Percentiles rank a stretch among this genome's conserved stretches.
Evolutionary conservation across 306 rosid species (phyloP).

Genomic region (Medicago lupulina): DNA sequence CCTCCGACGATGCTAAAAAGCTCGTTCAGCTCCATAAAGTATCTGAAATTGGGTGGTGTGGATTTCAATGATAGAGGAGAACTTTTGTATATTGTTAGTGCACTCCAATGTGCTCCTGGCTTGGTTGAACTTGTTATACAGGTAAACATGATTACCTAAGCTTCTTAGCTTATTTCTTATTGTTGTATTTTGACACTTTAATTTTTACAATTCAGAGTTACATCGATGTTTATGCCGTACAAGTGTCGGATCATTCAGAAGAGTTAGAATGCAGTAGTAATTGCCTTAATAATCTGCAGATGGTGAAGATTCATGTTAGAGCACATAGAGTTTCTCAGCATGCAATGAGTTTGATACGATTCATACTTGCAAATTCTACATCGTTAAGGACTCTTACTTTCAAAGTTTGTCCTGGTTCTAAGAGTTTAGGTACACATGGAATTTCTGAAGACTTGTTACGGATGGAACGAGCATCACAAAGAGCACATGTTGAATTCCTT

Average conservation of each 20-base stretch:
- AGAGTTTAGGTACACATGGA: too few relatives aligned
- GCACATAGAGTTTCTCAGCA: background rate
- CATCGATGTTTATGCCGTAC: background rate
- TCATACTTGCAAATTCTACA: background rate
- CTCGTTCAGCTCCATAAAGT: background rate
- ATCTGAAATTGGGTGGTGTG: background rate
- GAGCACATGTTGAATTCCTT: background rate
- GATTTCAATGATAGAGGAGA: background rate
- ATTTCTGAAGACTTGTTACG: background rate
- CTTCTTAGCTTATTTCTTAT: background rate
- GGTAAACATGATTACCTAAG: conserved; percentile 2
- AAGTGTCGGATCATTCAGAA: background rate
- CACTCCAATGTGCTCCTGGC: conserved; percentile 26
- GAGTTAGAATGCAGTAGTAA: background rate
- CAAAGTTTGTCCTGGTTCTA: background rate
- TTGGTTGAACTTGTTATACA: conserved; percentile 17
- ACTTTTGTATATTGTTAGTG: background rate
- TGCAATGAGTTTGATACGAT: background rate
- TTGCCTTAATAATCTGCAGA: background rate
- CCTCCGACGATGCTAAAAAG: background rate
- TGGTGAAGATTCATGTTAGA: too few relatives aligned
- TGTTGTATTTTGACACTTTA: background rate
- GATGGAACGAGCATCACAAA: background rate
- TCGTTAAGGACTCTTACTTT: background rate
- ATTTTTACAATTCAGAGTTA: background rate